Evolutionary conservation across 768 basidiomycete species (phyloP).

Genomic region (Asterophora lycoperdoides): DNA sequence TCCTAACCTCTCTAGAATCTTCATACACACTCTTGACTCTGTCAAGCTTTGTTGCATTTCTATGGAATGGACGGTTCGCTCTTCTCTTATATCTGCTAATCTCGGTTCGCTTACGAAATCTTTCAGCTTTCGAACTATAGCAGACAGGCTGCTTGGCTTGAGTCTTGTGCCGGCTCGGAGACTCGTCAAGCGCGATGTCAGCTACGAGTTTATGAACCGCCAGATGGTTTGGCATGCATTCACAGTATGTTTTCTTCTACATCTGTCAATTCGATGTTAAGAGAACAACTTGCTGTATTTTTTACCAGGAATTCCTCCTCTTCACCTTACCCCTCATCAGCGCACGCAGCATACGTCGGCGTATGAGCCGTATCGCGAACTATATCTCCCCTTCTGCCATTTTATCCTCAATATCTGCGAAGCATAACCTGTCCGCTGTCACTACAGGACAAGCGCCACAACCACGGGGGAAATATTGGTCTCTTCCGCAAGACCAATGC

Average conservation of each 20-base stretch:
- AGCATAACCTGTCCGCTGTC: constrained; percentile 8
- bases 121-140: constrained; percentile 76
- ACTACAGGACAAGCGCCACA: constrained; percentile 7
- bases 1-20: constrained; percentile 64
- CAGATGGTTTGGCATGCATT: constrained; percentile 99
- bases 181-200: constrained; percentile 76
- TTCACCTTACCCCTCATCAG: constrained; percentile 88
- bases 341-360: constrained; percentile 58
- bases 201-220: constrained; percentile 98
- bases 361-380: constrained; percentile 37
- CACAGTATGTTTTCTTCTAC: constrained; percentile 58
- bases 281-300: neutral
- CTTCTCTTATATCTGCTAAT: neutral
- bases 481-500: constrained; percentile 72
- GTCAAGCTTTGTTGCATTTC: constrained; percentile 75
- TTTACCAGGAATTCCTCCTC: constrained; percentile 82
- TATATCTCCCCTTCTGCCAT: constrained; percentile 25
- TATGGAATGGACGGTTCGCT: constrained; percentile 77
- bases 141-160: constrained; percentile 75
- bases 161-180: constrained; percentile 67
- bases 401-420: constrained; percentile 28
- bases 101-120: neutral
- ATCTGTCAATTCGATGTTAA: neutral
- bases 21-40: constrained; percentile 58
- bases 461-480: constrained; percentile 59